Evolutionary conservation across 2,329 filamentous ascomycete species (phyloP).

Genomic region (Hypoxylon sp.): DNA sequence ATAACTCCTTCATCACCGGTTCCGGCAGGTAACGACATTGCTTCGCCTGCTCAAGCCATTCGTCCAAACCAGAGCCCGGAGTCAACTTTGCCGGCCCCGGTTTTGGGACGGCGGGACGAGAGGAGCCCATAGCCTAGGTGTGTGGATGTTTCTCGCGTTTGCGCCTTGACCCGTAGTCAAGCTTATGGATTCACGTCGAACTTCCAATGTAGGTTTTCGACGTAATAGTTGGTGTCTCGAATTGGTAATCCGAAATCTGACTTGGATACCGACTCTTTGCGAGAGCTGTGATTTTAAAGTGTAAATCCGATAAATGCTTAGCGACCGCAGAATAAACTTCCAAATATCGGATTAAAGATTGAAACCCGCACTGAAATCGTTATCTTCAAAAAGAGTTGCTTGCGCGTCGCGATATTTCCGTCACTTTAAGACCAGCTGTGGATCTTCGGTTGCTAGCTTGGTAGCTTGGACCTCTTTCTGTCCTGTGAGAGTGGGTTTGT

Average conservation of each 20-base stretch:
- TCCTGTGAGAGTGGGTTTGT: no score
- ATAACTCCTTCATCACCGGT: constrained; percentile 96
- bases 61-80: constrained; percentile 85
- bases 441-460: constrained; percentile 1
- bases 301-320: not conserved
- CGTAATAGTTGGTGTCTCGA: not conserved
- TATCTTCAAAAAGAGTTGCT: not conserved
- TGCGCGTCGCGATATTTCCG: constrained; percentile 2
- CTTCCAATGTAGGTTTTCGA: no score
- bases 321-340: not conserved
- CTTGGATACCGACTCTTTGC: not conserved
- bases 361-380: not conserved
- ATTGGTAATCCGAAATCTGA: not conserved
- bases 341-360: not conserved
- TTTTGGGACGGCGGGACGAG: constrained; percentile 72
- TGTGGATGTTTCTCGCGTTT: not conserved
- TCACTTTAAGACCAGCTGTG: not conserved
- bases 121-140: constrained; percentile 37
- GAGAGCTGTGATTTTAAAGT: not conserved
- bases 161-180: not conserved
- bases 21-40: constrained; percentile 97
- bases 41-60: constrained; percentile 97
- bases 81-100: constrained; percentile 88
- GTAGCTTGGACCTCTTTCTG: no score
- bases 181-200: no score